Evolutionary conservation across 371 early-diverging fungal species (phyloP).

Genomic region (Coemansia sp.): DNA sequence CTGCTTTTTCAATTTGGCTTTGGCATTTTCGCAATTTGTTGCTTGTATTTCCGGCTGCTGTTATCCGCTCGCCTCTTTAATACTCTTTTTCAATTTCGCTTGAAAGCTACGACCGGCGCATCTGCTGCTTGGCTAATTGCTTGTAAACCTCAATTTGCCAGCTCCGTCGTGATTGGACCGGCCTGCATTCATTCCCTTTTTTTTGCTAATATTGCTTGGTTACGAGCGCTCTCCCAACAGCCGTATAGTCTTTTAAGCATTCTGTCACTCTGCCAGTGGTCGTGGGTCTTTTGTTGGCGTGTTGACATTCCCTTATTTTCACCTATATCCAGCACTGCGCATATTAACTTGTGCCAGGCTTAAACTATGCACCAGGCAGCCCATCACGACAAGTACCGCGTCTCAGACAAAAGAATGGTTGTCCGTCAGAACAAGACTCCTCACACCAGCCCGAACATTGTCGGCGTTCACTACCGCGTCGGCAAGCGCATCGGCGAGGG

Average conservation of each 20-base stretch:
- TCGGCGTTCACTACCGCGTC: constrained; percentile 93
- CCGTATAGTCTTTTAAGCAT: background rate
- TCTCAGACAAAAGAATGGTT: constrained; percentile 41
- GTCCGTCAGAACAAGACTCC: constrained; percentile 43
- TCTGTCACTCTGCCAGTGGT: background rate
- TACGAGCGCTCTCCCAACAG: background rate
- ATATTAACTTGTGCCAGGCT: background rate
- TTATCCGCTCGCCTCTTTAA: background rate
- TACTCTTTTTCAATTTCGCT: background rate
- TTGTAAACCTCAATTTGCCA: background rate
- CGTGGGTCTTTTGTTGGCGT: background rate
- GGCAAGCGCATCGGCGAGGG: constrained; percentile 97
- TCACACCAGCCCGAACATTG: constrained; percentile 55
- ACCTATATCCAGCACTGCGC: constrained; percentile 1
- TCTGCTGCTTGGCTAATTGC: background rate
- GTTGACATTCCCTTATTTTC: background rate
- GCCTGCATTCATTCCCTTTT: background rate
- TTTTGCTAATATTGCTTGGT: too few relatives aligned
- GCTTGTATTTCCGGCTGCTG: background rate
- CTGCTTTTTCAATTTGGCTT: constrained; percentile 1
- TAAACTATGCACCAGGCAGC: constrained; percentile 38
- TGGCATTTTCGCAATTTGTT: constrained; percentile 5
- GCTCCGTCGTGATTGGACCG: background rate
- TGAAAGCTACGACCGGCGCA: background rate
- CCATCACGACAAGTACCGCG: constrained; percentile 48